Evolutionary conservation across 331 rosid genomes (phyloP).

Genomic region (Ulmus americana): DNA sequence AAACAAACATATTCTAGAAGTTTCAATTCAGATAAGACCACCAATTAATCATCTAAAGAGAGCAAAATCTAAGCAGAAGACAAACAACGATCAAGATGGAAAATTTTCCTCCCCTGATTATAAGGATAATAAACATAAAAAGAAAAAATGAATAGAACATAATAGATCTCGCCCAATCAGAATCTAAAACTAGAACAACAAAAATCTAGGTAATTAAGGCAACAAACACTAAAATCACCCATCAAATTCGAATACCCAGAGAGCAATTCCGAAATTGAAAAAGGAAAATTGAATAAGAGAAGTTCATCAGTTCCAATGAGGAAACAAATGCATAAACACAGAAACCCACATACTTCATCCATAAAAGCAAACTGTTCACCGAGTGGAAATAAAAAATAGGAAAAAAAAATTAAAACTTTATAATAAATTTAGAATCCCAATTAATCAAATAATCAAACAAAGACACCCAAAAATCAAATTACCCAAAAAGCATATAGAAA

Average conservation of each 20-base stretch:
- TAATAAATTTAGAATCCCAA: slow-evolving; percentile 26
- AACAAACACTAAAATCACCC: slow-evolving; percentile 30
- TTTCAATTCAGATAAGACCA: not conserved
- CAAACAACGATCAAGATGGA: slow-evolving; percentile 7
- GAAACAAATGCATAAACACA: slow-evolving; percentile 24
- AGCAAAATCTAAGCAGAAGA: slow-evolving; percentile 11
- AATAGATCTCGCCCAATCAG: slow-evolving; percentile 45
- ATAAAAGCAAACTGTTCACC: slow-evolving; percentile 22
- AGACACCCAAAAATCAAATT: slow-evolving; percentile 22
- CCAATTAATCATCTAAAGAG: not conserved
- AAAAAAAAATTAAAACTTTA: slow-evolving; percentile 15
- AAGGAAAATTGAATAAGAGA: slow-evolving; percentile 10
- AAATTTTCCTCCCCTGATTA: not conserved
- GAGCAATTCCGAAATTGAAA: slow-evolving; percentile 16
- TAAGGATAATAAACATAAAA: not conserved
- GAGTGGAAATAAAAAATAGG: slow-evolving; percentile 13
- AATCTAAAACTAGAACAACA: slow-evolving; percentile 11
- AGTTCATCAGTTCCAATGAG: slow-evolving; percentile 31
- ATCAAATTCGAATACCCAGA: slow-evolving; percentile 18
- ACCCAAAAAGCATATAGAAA: slow-evolving; percentile 22
- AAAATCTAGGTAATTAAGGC: slow-evolving; percentile 24
- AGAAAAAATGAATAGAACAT: slow-evolving; percentile 9
- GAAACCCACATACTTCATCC: slow-evolving; percentile 18
- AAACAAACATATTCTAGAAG: not conserved
- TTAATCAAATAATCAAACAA: slow-evolving; percentile 25